Base-by-base conservation (phyloP, 2,329 filamentous ascomycete species). In the Botrytis paeoniae region DNA sequence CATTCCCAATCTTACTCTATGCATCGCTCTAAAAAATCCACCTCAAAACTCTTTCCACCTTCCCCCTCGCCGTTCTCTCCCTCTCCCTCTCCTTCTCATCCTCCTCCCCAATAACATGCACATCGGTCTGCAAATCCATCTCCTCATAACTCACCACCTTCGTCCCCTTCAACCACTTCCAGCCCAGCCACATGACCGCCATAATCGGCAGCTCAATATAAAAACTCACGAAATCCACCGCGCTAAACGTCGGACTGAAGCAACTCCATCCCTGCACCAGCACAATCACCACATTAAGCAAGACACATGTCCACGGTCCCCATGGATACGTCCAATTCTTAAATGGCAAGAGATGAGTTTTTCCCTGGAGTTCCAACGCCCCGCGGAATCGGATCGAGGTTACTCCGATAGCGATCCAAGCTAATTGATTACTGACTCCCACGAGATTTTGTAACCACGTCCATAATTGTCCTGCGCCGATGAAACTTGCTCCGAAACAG, bases 391-490 rank as follows among this genome's bases (percentile, higher is more conserved):
- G 88, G n/a, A 92, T 81, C 0, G 88, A 91, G 0, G 89, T 86
- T 71, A 91, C 83, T 10, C 89, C 86, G 73, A 92, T 92, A 72
- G 87, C 85, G 76, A 88, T 86, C 89, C 90, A 92, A 68, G 88
- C 88, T 7, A 92, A 82, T 81, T 91, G 89, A 79, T 91, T 91
- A 0, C 89, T 91, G 0, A 92, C 89, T 18, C 89, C 89, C 72
- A 92, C 88, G 63, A 92, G 86, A 73, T 91, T 91, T 78, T 91
- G 89, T 29, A 91, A 81, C 89, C 89, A 91, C 1, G 85, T 86
- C 89, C 89, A 91, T 7, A 91, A 81, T 76, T 91, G 85, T 0
- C 89, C 89, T 0, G 89, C 89, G 0, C 89, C 88, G 70, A 91
- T 90, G 75, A 89, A 91, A 77, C 87, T 89, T 0, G 89, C 88